These are phyloP conservation scores for Porcisia deanei DNA, from an alignment of 208 protist species.

Conservation along the genomic window DNA sequence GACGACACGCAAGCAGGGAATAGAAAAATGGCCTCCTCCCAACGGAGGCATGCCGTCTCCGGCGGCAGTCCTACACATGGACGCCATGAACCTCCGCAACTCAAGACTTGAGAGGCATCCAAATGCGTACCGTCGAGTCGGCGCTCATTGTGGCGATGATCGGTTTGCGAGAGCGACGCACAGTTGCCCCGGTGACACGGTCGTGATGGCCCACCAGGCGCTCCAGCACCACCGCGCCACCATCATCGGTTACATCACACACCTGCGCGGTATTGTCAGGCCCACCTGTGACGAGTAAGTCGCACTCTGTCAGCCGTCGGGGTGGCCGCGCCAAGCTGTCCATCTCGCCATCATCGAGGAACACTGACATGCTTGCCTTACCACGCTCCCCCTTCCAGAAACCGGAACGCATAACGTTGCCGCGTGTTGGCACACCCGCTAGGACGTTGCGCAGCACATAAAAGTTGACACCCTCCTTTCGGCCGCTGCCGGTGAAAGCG, in stretches of 20 bases:
- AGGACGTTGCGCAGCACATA: slow-evolving; percentile 80
- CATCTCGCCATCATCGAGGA: slow-evolving; percentile 87
- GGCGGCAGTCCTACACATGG: slow-evolving; percentile 20
- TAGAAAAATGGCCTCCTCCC: not conserved
- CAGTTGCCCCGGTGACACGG: slow-evolving; percentile 70
- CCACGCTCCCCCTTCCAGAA: slow-evolving; percentile 79
- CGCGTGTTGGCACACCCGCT: slow-evolving; percentile 57
- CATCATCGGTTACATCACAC: slow-evolving; percentile 82
- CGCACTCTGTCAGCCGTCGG: slow-evolving; percentile 77
- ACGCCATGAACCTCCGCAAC: not conserved
- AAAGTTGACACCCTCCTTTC: slow-evolving; percentile 28
- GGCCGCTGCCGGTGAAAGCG: slow-evolving; percentile 27
- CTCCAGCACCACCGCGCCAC: slow-evolving; percentile 55
- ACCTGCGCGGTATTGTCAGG: slow-evolving; percentile 77
- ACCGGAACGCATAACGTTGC: slow-evolving; percentile 55
- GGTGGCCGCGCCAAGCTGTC: slow-evolving; percentile 56
- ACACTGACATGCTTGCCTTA: slow-evolving; percentile 64
- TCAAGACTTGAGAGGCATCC: slow-evolving; percentile 68
- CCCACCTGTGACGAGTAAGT: slow-evolving; percentile 75
- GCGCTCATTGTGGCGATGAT: slow-evolving; percentile 88
- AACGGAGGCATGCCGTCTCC: not conserved
- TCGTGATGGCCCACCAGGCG: slow-evolving; percentile 84
- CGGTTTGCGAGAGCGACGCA: slow-evolving; percentile 65
- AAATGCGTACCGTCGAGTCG: slow-evolving; percentile 84
- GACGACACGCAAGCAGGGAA: slow-evolving; percentile 13